A percentile compares a stretch with the other conserved stretches of the same genome.
phyloP scores from a whole-genome alignment of 345 rosid species.

The Ceriops zippeliana region DNA sequence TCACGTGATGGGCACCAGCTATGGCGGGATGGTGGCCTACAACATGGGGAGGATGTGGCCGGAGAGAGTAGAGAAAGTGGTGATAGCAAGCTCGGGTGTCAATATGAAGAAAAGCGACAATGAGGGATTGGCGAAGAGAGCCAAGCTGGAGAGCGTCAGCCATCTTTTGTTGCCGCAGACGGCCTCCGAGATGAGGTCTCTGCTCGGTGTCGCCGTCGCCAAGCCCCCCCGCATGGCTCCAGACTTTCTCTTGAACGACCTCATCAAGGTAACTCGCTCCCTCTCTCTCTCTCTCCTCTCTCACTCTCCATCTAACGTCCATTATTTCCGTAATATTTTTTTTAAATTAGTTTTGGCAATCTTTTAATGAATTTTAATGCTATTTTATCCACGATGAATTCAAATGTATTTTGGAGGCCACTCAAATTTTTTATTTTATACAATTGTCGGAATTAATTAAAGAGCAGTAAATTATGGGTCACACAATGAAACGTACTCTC shows the following conservation, averaged over 20 bases:
- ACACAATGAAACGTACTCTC: neutral
- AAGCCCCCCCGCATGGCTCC: conserved; percentile 44
- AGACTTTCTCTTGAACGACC: conserved; percentile 53
- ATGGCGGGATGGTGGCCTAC: conserved; percentile 90
- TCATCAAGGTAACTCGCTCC: conserved; percentile 47
- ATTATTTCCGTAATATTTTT: neutral
- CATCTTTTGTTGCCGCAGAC: conserved; percentile 71
- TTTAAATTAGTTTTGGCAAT: no score
- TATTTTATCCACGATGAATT: no score
- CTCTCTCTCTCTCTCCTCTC: neutral
- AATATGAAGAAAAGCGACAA: conserved; percentile 56
- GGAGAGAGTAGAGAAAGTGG: conserved; percentile 70
- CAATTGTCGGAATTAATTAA: no score
- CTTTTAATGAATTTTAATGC: no score
- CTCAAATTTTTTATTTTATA: no score
- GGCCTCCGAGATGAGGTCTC: conserved; percentile 49
- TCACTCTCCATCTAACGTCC: no score
- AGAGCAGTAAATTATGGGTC: no score
- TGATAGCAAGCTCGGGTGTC: conserved; percentile 75
- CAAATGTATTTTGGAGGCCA: no score
- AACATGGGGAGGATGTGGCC: conserved; percentile 69
- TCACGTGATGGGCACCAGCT: conserved; percentile 72
- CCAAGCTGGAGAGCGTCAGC: conserved; percentile 40
- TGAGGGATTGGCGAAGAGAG: conserved; percentile 46
- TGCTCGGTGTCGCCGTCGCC: conserved; percentile 45